Conservation (phyloP, 1,139 yeast genomes). For the Debaryomycetaceae sp. region DNA sequence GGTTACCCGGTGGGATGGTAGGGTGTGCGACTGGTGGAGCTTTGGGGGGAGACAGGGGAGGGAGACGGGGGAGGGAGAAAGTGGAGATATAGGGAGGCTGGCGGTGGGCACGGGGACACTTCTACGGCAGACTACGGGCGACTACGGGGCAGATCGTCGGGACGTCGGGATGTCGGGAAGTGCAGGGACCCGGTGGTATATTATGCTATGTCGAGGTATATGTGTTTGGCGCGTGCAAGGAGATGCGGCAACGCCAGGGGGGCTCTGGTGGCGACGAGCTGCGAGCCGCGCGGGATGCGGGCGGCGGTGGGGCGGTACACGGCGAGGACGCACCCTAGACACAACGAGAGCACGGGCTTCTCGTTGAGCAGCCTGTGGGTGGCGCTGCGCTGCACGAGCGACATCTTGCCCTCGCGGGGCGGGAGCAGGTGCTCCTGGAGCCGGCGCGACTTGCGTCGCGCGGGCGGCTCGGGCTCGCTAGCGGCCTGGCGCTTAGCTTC, state of each 20-base stretch:
- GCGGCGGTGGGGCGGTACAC: neutral
- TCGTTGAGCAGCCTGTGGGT: slow-evolving; percentile 19
- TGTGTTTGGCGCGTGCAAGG: neutral
- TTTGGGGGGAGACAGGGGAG: neutral
- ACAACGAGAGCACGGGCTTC: slow-evolving; percentile 15
- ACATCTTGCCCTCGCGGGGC: slow-evolving; percentile 10
- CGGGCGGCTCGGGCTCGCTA: slow-evolving; percentile 1
- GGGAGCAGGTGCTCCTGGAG: neutral
- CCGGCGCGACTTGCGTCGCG: slow-evolving; percentile 4
- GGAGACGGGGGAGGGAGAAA: neutral
- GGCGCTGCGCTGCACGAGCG: slow-evolving; percentile 12
- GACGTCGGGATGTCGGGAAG: neutral
- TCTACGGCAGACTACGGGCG: too few species aligned
- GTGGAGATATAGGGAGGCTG: neutral
- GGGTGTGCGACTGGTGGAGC: neutral
- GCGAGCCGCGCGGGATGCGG: neutral
- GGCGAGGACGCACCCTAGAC: slow-evolving; percentile 18
- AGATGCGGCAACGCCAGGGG: neutral
- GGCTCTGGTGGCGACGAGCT: neutral
- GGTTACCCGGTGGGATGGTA: slow-evolving; percentile 14
- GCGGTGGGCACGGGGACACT: neutral
- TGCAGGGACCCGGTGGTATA: neutral
- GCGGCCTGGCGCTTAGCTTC: slow-evolving; percentile 12
- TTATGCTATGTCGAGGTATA: neutral
- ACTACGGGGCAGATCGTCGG: neutral